Base-by-base conservation (phyloP, 2,329 filamentous ascomycete species). In the Arthrobotrys musiformis region DNA sequence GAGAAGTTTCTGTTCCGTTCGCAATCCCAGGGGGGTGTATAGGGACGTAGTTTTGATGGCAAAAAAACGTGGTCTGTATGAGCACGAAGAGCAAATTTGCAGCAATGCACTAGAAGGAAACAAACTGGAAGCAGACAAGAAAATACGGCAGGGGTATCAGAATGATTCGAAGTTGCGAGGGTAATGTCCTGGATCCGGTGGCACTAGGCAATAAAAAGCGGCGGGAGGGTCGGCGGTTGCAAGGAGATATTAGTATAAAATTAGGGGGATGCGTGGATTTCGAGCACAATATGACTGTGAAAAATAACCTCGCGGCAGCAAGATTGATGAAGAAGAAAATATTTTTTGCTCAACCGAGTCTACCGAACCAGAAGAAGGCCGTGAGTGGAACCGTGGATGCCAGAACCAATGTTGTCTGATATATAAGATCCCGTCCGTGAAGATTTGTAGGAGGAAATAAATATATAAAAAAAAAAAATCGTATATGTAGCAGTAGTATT, bases 251-350 rank as follows among this genome's bases (percentile, higher is more conserved):
- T 69, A 69, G 28, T 42, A 50, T 42, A 19, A 50, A 64, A 62
- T 70, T 61, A 19, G 60, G 19, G 42, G 58, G 30, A 70, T 58
- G 60, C 66, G 66, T 67, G 66, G 60, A 13, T 76, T 76, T 69
- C 60, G 73, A 77, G 66, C 73, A 54, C 35, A 54, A 70, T 70
- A 77, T 77, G 66, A 77, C 54, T 28, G 56, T 15, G 37, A 70
- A 70, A 76, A 77, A 42, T n/a, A 30, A 50, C 64, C 73, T 77
- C 73, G 58, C 52, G 24, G 60, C 33, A 52, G 66, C 58, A 77
- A 54, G 33, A 40, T 33, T 9, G 30, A 50, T 26, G 35, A 44
- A 17, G 28, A 44, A 11, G n/a, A 40, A 37, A 42, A 54, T 28
- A n/a, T 42, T 13, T 42, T n/a, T 42, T 52, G 54, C 33, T 58